Evolutionary conservation across 73 alveolate genomes (phyloP).

Genomic region (Symbiodinium pilosum): DNA sequence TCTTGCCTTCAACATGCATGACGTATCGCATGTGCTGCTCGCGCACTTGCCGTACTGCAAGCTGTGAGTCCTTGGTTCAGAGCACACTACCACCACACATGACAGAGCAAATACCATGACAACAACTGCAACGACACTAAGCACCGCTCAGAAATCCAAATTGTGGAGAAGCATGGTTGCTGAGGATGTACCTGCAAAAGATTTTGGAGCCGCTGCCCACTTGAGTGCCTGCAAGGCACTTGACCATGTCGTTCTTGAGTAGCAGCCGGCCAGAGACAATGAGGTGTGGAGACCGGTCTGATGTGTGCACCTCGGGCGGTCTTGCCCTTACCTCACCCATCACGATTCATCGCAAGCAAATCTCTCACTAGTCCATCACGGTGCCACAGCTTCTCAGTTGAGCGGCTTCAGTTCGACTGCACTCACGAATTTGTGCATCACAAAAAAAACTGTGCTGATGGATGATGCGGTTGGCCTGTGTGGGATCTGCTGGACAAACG

Average conservation of each 20-base stretch:
- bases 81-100: background rate
- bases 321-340: no score
- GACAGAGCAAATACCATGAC: background rate
- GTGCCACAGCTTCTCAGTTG: no score
- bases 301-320: slow-evolving; percentile 62
- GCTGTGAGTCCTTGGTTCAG: slow-evolving; percentile 51
- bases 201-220: no score
- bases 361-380: no score
- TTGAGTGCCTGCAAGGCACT: background rate
- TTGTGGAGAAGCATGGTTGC: slow-evolving; percentile 56
- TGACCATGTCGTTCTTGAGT: slow-evolving; percentile 85
- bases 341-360: no score
- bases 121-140: background rate
- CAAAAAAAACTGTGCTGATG: no score
- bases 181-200: slow-evolving; percentile 47
- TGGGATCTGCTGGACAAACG: no score
- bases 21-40: no score
- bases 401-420: background rate
- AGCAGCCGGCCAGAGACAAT: slow-evolving; percentile 91
- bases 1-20: background rate
- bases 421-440: background rate
- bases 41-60: slow-evolving; percentile 86
- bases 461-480: no score
- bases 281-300: slow-evolving; percentile 62
- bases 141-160: slow-evolving; percentile 54